A percentile compares a stretch with the other conserved stretches of the same genome.
These are phyloP conservation scores for Microdochium paspali DNA, from an alignment of 2,329 filamentous ascomycete species.

Conservation along the genomic window DNA sequence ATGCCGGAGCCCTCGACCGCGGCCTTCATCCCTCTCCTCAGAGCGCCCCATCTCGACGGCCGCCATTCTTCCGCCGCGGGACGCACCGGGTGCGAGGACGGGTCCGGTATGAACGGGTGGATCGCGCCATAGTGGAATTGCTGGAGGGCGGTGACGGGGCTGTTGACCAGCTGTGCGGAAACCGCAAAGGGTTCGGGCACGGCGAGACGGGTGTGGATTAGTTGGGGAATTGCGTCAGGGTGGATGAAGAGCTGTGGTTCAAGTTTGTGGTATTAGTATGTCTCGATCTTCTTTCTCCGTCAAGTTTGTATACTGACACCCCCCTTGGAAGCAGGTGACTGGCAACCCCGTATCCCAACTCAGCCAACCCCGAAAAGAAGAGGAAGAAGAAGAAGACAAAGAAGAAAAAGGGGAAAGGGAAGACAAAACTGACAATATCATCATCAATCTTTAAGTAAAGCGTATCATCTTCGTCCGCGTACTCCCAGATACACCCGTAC, in stretches of 20 bases:
- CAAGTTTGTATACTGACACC: too few relatives aligned
- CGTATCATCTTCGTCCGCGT: constrained; percentile 20
- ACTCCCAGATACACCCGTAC: constrained; percentile 23
- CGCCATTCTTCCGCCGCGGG: constrained; percentile 25
- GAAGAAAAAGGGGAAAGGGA: too few relatives aligned
- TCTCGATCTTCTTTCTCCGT: too few relatives aligned
- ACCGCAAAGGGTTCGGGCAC: constrained; percentile 40
- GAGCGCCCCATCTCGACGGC: constrained; percentile 18
- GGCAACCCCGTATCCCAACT: too few relatives aligned
- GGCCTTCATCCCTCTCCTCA: constrained; percentile 11
- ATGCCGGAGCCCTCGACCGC: constrained; percentile 17
- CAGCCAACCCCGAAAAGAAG: too few relatives aligned
- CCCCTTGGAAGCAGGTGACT: too few relatives aligned
- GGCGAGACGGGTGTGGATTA: constrained; percentile 40
- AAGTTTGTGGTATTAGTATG: too few relatives aligned
- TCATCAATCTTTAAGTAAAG: constrained; percentile 36
- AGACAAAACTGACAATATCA: constrained; percentile 25
- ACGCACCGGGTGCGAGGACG: constrained; percentile 12
- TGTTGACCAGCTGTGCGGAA: constrained; percentile 48
- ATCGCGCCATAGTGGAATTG: constrained; percentile 44
- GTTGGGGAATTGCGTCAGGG: constrained; percentile 34
- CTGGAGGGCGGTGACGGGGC: constrained; percentile 41
- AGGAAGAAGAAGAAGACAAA: too few relatives aligned
- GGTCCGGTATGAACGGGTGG: constrained; percentile 43
- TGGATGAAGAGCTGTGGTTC: constrained; percentile 16